Evolutionary conservation across 2,329 filamentous ascomycete genomes (phyloP), one percentile per base, ranked within the genome.

Genomic region (Xylariaceae sp.): DNA sequence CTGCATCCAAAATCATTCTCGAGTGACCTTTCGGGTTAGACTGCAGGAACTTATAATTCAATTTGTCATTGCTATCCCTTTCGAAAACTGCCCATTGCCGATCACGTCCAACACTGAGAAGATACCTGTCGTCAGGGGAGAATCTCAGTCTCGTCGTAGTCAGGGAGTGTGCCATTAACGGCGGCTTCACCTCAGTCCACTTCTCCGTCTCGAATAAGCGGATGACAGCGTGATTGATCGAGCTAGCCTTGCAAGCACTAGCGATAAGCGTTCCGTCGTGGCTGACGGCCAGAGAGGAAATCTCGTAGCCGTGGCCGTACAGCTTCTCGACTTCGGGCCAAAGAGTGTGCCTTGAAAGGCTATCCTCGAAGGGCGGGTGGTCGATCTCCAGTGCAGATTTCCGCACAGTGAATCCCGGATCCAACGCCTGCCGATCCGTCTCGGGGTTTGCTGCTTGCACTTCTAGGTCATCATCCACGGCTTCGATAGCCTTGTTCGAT

Each of bases 291-390:
- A 96, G 84, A 40, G 91, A 89, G 1, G 91, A 96, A 48, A 99
- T 93, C 74, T 99, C 95, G 75, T 97, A 97, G 26, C 95, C 95
- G 74, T 99, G 95, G 1, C 95, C 95, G 74, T 99, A 99, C 1
- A 99, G 83, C 77, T 99, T 99, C 73, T 99, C 95, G 6, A 86
- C 86, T 71, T 99, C 95, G 2, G 95, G 95, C 92, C 93, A 99
- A 29, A 99, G 85, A 0, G 95, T 96, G 72, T 96, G 88, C 7
- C 93, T 87, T 20, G 92, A 89, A 2, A 99, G 84, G 52, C 91
- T 88, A 72, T 98, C 95, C 73, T 99, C 95, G 37, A 91, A 82
- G 0, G 95, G 93, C 10, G 95, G 93, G 62, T 89, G 86, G 42
- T 84, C 75, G 50, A 89, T 80, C 43, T 88, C 82, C 7, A 92